A percentile compares a stretch with the other conserved stretches of the same genome.
These are phyloP conservation scores for Graphilbum sp. DNA, from an alignment of 2,329 filamentous ascomycete genomes.

Conservation along the genomic window DNA sequence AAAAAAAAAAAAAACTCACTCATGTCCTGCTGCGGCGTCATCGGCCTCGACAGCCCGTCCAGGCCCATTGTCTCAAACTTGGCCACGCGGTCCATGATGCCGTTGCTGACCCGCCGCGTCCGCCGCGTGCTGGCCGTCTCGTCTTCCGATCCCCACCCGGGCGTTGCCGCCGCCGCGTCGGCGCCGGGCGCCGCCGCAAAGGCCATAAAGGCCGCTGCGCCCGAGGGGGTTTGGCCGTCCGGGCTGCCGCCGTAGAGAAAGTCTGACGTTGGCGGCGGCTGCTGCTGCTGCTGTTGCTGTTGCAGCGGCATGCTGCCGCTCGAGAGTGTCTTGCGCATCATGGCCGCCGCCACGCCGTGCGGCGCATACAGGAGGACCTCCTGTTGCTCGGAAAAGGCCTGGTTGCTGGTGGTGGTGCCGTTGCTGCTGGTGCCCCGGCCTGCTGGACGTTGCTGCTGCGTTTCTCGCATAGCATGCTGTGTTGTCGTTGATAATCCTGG, in stretches of 20 bases:
- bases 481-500: slow-evolving; percentile 38
- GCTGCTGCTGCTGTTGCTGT: slow-evolving; percentile 17
- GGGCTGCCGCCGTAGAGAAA: slow-evolving; percentile 26
- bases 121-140: slow-evolving; percentile 26
- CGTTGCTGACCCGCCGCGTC: slow-evolving; percentile 39
- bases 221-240: slow-evolving; percentile 14
- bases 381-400: slow-evolving; percentile 20
- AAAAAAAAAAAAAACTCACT: too few relatives aligned
- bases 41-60: slow-evolving; percentile 32
- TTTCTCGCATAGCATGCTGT: slow-evolving; percentile 78
- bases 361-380: slow-evolving; percentile 37
- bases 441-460: slow-evolving; percentile 74
- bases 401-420: too few relatives aligned
- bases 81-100: slow-evolving; percentile 40
- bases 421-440: slow-evolving; percentile 48
- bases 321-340: slow-evolving; percentile 26
- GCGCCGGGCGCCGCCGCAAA: slow-evolving; percentile 19
- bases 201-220: slow-evolving; percentile 21
- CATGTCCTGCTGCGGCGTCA: slow-evolving; percentile 44
- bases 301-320: slow-evolving; percentile 10
- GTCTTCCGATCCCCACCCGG: slow-evolving; percentile 35
- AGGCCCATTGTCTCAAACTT: slow-evolving; percentile 40
- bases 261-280: slow-evolving; percentile 21
- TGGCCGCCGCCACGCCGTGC: slow-evolving; percentile 25
- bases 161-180: slow-evolving; percentile 19